Conservation (phyloP, 257 asterid genomes). For the Cinchona pubescens region DNA sequence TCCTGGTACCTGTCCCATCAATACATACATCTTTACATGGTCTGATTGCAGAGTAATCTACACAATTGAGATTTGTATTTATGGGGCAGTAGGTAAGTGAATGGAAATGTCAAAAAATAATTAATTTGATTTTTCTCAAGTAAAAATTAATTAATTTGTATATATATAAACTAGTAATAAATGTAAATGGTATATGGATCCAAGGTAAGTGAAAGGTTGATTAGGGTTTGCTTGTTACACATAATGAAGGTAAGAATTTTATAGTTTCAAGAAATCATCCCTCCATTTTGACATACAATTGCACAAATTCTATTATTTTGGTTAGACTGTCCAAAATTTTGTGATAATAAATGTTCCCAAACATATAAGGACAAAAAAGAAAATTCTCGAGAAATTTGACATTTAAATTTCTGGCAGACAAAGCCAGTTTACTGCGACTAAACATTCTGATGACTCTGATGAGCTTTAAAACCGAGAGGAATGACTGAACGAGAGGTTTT, state of each 20-base stretch:
- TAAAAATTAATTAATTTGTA: too few species aligned
- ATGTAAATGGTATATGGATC: too few species aligned
- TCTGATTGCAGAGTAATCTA: constrained; percentile 22
- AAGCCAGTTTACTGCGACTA: neutral
- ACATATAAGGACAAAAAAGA: too few species aligned
- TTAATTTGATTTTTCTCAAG: neutral
- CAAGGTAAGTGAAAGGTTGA: neutral
- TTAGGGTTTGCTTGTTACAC: neutral
- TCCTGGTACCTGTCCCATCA: too few species aligned
- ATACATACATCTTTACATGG: constrained; percentile 8
- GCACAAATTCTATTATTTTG: too few species aligned
- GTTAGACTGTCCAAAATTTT: neutral
- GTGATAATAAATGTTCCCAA: too few species aligned
- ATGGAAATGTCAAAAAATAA: neutral
- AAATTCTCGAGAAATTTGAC: neutral
- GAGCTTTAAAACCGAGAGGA: neutral
- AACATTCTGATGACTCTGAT: neutral
- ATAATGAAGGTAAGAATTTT: neutral
- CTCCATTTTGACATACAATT: neutral
- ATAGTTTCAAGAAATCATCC: neutral
- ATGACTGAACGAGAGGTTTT: neutral
- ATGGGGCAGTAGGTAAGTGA: neutral
- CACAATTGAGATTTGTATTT: neutral
- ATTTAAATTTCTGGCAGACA: neutral
- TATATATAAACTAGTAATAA: too few species aligned